Percentiles rank a stretch among this genome's conserved stretches.
Conservation (phyloP, 345 rosid species). For the Mercurialis annua region DNA sequence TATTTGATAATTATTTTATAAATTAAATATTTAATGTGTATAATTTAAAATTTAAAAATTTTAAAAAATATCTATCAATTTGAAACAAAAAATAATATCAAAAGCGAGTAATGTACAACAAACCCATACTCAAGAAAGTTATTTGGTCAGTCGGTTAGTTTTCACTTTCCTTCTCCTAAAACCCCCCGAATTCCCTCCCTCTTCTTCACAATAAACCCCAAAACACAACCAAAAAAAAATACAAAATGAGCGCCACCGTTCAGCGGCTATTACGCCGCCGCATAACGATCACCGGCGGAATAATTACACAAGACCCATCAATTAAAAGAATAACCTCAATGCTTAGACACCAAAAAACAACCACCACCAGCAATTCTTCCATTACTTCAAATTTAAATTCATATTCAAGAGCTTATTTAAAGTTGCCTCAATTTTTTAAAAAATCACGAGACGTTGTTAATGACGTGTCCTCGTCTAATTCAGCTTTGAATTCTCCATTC, state of each 20-base stretch:
- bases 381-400: slow-evolving; percentile 19
- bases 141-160: too few relatives aligned
- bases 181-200: neutral
- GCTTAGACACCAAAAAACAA: slow-evolving; percentile 24
- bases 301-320: slow-evolving; percentile 18
- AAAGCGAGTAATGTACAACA: too few relatives aligned
- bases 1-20: too few relatives aligned
- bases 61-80: too few relatives aligned
- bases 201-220: neutral
- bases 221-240: neutral
- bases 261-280: slow-evolving; percentile 29
- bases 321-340: slow-evolving; percentile 8
- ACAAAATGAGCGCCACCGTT: slow-evolving; percentile 41
- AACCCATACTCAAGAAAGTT: too few relatives aligned
- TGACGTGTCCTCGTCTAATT: slow-evolving; percentile 28
- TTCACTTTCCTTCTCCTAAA: neutral
- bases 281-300: slow-evolving; percentile 11
- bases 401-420: slow-evolving; percentile 42
- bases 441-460: slow-evolving; percentile 23
- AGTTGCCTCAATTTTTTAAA: slow-evolving; percentile 35
- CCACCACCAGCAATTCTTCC: neutral
- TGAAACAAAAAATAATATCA: too few relatives aligned
- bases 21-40: too few relatives aligned
- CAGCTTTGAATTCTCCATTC: slow-evolving; percentile 28
- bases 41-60: too few relatives aligned